phyloP scores from a whole-genome alignment of 768 basidiomycete species.

The Termitomyces sp. region DNA sequence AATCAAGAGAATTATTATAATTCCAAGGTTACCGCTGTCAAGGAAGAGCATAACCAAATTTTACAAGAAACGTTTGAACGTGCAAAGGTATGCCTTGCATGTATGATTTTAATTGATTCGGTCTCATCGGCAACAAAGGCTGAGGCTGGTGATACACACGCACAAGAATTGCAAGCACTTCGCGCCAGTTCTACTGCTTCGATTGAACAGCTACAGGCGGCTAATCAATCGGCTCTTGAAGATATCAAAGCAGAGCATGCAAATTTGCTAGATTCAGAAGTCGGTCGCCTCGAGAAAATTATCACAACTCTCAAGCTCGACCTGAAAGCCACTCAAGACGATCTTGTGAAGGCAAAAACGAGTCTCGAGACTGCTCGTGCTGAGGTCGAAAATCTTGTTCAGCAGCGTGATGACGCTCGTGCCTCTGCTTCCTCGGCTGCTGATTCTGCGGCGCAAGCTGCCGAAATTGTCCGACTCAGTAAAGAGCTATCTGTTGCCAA shows the following conservation, averaged over 20 bases:
- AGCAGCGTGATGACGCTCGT: slow-evolving; percentile 64
- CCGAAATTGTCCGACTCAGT: slow-evolving; percentile 51
- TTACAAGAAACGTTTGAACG: slow-evolving; percentile 71
- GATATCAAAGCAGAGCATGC: slow-evolving; percentile 63
- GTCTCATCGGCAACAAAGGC: slow-evolving; percentile 33
- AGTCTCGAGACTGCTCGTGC: slow-evolving; percentile 45
- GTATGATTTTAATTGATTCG: background rate
- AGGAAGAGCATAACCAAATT: slow-evolving; percentile 57
- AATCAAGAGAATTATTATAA: slow-evolving; percentile 66
- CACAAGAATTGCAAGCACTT: slow-evolving; percentile 66
- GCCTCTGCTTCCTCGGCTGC: slow-evolving; percentile 37
- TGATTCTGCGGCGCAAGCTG: slow-evolving; percentile 42
- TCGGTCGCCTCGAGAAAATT: slow-evolving; percentile 57
- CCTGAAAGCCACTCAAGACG: slow-evolving; percentile 82
- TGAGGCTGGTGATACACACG: slow-evolving; percentile 68
- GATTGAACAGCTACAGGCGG: slow-evolving; percentile 63
- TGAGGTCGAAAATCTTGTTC: slow-evolving; percentile 53
- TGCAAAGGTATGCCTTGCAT: slow-evolving; percentile 56
- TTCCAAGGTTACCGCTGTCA: slow-evolving; percentile 61
- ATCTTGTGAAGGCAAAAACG: slow-evolving; percentile 72
- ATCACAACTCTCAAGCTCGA: slow-evolving; percentile 61
- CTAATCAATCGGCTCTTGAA: slow-evolving; percentile 58
- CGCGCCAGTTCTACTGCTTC: slow-evolving; percentile 62
- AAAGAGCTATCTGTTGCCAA: slow-evolving; percentile 60
- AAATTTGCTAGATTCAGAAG: slow-evolving; percentile 53